Evolutionary conservation across 805 yeast species (phyloP).

Genomic region (Teunomyces lycoperdinae): DNA sequence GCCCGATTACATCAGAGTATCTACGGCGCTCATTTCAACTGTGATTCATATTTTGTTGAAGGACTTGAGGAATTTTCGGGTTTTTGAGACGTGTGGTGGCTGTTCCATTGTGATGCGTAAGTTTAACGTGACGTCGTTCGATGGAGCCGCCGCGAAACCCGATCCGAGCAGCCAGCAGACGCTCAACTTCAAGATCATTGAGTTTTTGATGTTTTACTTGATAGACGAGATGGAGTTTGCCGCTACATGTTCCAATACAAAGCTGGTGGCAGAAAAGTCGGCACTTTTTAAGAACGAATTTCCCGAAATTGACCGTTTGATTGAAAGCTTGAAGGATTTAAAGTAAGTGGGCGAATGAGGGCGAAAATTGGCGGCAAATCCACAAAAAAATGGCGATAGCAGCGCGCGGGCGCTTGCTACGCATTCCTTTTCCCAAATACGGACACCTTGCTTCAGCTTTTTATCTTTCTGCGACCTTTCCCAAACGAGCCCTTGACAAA

Average conservation of each 20-base stretch:
- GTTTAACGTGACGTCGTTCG: constrained; percentile 17
- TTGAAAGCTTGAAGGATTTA: constrained; percentile 35
- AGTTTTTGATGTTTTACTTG: constrained; percentile 66
- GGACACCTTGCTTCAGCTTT: no score
- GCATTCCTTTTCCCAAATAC: no score
- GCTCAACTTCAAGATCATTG: constrained; percentile 61
- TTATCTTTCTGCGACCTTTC: no score
- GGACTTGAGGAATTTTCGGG: constrained; percentile 53
- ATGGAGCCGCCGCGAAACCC: not conserved
- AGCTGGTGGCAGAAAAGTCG: constrained; percentile 25
- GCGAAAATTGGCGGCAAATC: not conserved
- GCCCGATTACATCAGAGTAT: constrained; percentile 11
- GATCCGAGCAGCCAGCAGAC: constrained; percentile 33
- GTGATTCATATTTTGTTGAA: constrained; percentile 58
- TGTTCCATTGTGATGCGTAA: constrained; percentile 48
- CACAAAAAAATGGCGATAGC: not conserved
- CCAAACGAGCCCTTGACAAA: no score
- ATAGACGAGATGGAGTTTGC: constrained; percentile 52
- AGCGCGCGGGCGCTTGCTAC: no score
- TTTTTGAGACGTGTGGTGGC: constrained; percentile 58
- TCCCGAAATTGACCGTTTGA: constrained; percentile 38
- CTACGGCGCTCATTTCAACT: constrained; percentile 46
- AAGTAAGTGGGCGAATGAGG: constrained; percentile 13
- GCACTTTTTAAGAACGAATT: constrained; percentile 34
- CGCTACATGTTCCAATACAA: not conserved